Evolutionary conservation across 2,329 filamentous ascomycete species (phyloP).

Genomic region (Phialophora chinensis): DNA sequence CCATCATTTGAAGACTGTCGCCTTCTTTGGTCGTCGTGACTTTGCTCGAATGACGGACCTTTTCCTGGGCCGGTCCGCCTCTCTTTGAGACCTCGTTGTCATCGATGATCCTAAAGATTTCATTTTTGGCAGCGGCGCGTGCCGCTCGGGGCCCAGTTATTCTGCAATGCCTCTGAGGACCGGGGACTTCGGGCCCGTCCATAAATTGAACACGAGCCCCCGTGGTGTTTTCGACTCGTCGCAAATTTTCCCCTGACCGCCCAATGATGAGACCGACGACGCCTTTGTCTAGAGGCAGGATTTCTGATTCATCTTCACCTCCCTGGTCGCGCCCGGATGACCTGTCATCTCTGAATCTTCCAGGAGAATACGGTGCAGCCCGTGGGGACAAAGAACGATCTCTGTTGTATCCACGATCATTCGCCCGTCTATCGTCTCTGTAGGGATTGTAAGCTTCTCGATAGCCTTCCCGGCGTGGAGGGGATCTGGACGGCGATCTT

Average conservation of each 20-base stretch:
- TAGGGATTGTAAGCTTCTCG: constrained; percentile 82
- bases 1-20: constrained; percentile 90
- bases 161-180: constrained; percentile 79
- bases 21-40: constrained; percentile 66
- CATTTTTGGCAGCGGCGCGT: constrained; percentile 77
- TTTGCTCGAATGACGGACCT: constrained; percentile 36
- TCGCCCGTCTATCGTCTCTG: constrained; percentile 76
- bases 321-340: constrained; percentile 56
- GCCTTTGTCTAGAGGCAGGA: constrained; percentile 83
- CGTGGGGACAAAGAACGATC: constrained; percentile 76
- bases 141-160: constrained; percentile 76
- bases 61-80: constrained; percentile 31
- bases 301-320: constrained; percentile 75
- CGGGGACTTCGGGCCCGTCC: constrained; percentile 72
- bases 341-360: constrained; percentile 55
- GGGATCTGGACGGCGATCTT: constrained; percentile 73
- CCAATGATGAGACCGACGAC: constrained; percentile 91
- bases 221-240: constrained; percentile 82
- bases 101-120: constrained; percentile 86
- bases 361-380: constrained; percentile 56
- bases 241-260: constrained; percentile 84
- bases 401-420: constrained; percentile 64
- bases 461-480: constrained; percentile 71
- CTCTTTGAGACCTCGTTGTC: constrained; percentile 71
- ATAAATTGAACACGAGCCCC: constrained; percentile 87